A percentile compares a stretch with the other conserved stretches of the same genome.
Conservation (phyloP, 2,329 filamentous ascomycete species). For the Ophiosphaerella narmari region DNA sequence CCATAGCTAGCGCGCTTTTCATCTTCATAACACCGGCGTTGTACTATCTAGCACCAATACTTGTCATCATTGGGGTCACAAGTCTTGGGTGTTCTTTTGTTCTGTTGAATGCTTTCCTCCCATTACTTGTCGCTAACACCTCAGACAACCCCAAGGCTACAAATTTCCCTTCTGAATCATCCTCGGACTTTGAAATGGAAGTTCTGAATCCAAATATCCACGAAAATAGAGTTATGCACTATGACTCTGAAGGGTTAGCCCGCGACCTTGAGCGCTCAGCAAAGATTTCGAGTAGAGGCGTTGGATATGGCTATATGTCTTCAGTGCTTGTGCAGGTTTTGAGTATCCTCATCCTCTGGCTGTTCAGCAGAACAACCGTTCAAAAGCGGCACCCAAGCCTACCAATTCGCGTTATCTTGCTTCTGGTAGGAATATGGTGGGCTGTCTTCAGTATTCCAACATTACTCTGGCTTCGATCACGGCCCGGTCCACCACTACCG, state of each 20-base stretch:
- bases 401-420: conserved; percentile 79
- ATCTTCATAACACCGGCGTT: conserved; percentile 72
- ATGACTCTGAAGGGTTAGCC: conserved; percentile 47
- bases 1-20: conserved; percentile 78
- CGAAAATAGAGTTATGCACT: not conserved
- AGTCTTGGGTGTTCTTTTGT: conserved; percentile 95
- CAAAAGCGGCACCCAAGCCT: conserved; percentile 74
- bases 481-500: conserved; percentile 79
- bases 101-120: conserved; percentile 90
- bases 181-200: conserved; percentile 35
- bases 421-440: conserved; percentile 88
- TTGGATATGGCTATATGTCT: conserved; percentile 86
- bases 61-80: conserved; percentile 85
- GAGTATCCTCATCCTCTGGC: conserved; percentile 73
- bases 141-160: conserved; percentile 48
- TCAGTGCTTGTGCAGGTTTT: conserved; percentile 79
- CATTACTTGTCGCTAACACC: conserved; percentile 82
- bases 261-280: conserved; percentile 78
- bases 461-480: conserved; percentile 78
- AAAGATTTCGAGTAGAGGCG: conserved; percentile 83
- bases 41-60: conserved; percentile 78
- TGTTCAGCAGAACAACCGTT: conserved; percentile 45
- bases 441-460: conserved; percentile 82
- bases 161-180: conserved; percentile 9
- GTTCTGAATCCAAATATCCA: conserved; percentile 20